Conservation (phyloP, 148 eudicot genomes). For the Silene latifolia region DNA sequence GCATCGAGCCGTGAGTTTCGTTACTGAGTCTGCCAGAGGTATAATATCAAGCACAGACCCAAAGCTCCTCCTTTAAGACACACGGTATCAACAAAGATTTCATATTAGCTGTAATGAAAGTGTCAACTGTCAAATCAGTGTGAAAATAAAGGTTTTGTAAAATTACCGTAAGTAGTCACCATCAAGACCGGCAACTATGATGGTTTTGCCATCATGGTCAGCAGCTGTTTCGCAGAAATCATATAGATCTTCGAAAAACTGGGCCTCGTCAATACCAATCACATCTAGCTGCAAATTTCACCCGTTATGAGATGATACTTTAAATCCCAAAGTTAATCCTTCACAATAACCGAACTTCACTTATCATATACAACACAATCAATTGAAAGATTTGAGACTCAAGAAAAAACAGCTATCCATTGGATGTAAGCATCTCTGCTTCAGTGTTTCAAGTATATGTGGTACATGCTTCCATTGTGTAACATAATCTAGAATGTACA, state of each 20-base stretch:
- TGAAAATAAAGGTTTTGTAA: background rate
- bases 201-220: conserved; percentile 81
- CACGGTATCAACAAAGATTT: background rate
- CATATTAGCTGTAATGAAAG: background rate
- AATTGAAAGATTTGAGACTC: background rate
- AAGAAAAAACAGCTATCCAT: background rate
- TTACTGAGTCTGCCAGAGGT: conserved; percentile 87
- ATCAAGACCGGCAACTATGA: conserved; percentile 88
- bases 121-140: background rate
- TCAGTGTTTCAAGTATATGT: background rate
- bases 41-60: conserved; percentile 86
- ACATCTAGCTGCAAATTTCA: conserved; percentile 61
- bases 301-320: background rate
- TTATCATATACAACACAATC: background rate
- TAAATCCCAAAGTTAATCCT: background rate
- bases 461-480: background rate
- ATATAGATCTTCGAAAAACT: conserved; percentile 77
- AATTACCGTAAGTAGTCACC: conserved; percentile 84
- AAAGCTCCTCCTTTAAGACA: conserved; percentile 66
- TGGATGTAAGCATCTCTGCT: background rate
- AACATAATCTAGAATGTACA: conserved; percentile 1
- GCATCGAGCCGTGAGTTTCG: conserved; percentile 78
- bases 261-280: conserved; percentile 96
- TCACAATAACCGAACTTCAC: background rate
- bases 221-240: conserved; percentile 82